A percentile compares a stretch with the other conserved stretches of the same genome.
Evolutionary conservation across 305 asterid species (phyloP).

Genomic region (Solanum hybrid): DNA sequence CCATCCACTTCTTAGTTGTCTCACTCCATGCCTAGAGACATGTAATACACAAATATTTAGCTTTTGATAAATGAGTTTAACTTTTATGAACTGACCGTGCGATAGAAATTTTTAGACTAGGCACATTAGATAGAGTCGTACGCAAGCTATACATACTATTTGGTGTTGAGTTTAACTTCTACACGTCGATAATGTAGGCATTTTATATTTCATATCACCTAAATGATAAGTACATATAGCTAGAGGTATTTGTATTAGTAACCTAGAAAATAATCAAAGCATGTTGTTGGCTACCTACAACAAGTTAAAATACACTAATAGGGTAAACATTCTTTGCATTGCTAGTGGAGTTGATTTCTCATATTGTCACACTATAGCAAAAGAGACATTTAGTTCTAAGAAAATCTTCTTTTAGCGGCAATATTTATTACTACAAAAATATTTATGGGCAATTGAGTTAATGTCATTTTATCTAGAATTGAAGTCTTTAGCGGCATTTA

Average conservation of each 20-base stretch:
- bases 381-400: too few species aligned
- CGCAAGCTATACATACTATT: not conserved
- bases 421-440: too few species aligned
- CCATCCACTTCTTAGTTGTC: slow-evolving; percentile 62
- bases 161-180: not conserved
- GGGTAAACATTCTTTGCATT: not conserved
- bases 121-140: not conserved
- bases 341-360: not conserved
- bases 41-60: not conserved
- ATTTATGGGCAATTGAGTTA: not conserved
- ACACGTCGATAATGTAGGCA: not conserved
- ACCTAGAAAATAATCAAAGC: not conserved
- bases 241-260: not conserved
- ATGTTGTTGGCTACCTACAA: not conserved
- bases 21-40: slow-evolving; percentile 46
- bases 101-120: not conserved
- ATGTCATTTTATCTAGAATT: fast-evolving
- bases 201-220: not conserved
- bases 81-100: not conserved
- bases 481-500: not conserved
- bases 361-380: not conserved
- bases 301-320: not conserved
- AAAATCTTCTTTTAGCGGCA: not conserved
- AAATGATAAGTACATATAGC: not conserved
- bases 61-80: not conserved